These are phyloP conservation scores for Gloeostereum incarnatum DNA, from an alignment of 768 basidiomycete genomes.

Conservation along the genomic window DNA sequence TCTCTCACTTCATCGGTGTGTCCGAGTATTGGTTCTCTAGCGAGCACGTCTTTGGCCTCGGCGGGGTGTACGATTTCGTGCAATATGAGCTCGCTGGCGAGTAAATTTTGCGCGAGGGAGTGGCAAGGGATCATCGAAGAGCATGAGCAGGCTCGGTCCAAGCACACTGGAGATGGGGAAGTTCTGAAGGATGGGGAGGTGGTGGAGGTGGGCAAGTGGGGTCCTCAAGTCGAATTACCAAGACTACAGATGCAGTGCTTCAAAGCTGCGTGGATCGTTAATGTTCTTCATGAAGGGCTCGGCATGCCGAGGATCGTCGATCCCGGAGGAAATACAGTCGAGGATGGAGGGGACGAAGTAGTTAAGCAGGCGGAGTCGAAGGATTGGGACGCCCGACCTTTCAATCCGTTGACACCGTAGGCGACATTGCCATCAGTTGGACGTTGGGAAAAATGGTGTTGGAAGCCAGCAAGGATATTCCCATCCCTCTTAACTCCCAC, in stretches of 20 bases:
- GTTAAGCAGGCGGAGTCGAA: conserved; percentile 72
- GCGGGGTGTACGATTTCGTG: conserved; percentile 92
- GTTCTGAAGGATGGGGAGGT: conserved; percentile 55
- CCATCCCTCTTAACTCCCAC: conserved; percentile 28
- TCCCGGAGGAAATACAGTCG: conserved; percentile 66
- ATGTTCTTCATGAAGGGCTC: conserved; percentile 93
- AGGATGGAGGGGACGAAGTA: conserved; percentile 62
- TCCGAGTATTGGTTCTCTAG: conserved; percentile 99
- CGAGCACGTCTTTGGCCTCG: conserved; percentile 91
- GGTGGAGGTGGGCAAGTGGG: conserved; percentile 62
- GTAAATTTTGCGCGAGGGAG: conserved; percentile 69
- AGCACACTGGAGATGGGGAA: conserved; percentile 21
- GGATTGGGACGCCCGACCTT: conserved; percentile 80
- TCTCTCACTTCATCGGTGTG: conserved; percentile 91
- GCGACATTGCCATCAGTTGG: conserved; percentile 93
- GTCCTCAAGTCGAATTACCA: conserved; percentile 66
- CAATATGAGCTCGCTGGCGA: conserved; percentile 93
- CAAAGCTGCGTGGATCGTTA: conserved; percentile 97
- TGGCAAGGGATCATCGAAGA: conserved; percentile 72
- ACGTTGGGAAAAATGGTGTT: conserved; percentile 98
- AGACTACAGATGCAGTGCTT: conserved; percentile 97
- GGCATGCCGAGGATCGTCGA: conserved; percentile 91
- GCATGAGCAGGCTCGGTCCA: conserved; percentile 45
- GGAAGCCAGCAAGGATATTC: conserved; percentile 87
- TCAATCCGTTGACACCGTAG: conserved; percentile 88